phyloP scores from a whole-genome alignment of 2,329 filamentous ascomycete species.

The Trichophyton simii region DNA sequence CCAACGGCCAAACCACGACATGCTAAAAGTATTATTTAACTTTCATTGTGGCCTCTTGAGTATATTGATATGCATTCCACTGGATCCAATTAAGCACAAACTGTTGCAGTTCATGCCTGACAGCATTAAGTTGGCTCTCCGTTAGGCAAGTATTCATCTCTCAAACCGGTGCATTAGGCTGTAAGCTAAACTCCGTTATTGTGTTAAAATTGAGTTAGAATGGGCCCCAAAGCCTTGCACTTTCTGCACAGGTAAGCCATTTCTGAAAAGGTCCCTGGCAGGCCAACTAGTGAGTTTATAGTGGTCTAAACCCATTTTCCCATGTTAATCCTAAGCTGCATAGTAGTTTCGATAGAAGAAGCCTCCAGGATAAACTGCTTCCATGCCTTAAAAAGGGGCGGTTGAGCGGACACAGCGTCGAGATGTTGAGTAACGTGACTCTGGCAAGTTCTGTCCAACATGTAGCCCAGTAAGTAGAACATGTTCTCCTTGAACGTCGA shows the following conservation, averaged over 20 bases:
- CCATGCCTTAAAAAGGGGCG: background rate
- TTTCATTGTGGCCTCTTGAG: background rate
- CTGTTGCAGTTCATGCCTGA: background rate
- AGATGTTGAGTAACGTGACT: constrained; percentile 1
- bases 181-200: too few species aligned
- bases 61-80: background rate
- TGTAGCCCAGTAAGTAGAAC: background rate
- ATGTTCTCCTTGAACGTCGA: background rate
- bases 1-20: background rate
- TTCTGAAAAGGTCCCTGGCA: background rate
- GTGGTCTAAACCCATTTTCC: background rate
- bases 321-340: background rate
- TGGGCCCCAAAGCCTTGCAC: too few species aligned
- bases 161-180: too few species aligned
- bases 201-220: too few species aligned
- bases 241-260: background rate
- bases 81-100: background rate
- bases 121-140: background rate
- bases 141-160: background rate
- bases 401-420: background rate
- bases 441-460: background rate
- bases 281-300: background rate
- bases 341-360: background rate
- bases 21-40: background rate
- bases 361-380: background rate